Evolutionary conservation across 306 rosid species (phyloP), one percentile per base, ranked within the genome.

Genomic region (Astragalus membranaceus): DNA sequence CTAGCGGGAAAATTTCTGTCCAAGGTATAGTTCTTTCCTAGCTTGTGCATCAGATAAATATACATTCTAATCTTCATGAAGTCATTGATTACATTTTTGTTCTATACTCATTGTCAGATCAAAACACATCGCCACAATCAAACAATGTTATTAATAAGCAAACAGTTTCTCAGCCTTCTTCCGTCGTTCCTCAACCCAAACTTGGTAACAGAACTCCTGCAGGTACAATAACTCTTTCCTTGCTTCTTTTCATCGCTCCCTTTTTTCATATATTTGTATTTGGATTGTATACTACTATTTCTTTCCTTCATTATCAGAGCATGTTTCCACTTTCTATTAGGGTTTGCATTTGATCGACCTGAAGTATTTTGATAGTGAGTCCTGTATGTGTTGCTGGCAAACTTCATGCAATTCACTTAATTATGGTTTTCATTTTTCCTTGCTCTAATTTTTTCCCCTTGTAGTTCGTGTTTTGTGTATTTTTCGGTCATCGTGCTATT

Each of bases 21-120:
- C 75, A 49, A 80, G 89, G 96, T 85, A 80, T 36, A 57, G 23
- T 20, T 42, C 0, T 12, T 43, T 37, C 39, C n/a, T 26, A 17
- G 26, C 43, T 56, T 76, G 20, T 60, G 64, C 55, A 33, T 76
- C 43, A 75, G 63, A 26, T 37, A 41, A 47, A 11, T 65, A n/a
- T 9, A 29, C 3, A 23, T 48, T 2, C 55, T 55, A 37, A 50
- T 56, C 5, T 59, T 75, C 26, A 36, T 6, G 47, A 35, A 43
- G 12, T 32, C 17, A 29, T 53, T 9, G n/a, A 17, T n/a, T 17
- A 61, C 3, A 7, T 2, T 10, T 78, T 44, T 58, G 13, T 14
- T 26, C 10, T 47, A 10, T 73, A 39, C 29, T 39, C 64, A 39
- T 71, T 79, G 3, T 75, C 82, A 82, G 86, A 70, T 72, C 75